Conservation (phyloP, 2,329 filamentous ascomycete genomes). For the Microdochium bolleyi region DNA sequence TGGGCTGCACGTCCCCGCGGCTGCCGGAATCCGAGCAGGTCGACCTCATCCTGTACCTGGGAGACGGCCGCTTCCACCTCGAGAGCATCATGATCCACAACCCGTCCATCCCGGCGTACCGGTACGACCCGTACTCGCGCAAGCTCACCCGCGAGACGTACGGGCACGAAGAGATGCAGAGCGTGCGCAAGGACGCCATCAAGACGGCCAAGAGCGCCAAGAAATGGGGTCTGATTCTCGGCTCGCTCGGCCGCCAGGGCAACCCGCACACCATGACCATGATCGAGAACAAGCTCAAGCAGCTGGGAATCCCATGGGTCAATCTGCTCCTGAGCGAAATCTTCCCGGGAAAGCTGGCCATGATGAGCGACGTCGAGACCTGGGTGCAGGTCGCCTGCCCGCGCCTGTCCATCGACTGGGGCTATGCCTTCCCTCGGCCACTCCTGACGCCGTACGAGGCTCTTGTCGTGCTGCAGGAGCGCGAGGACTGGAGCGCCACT, state of each 20-base stretch:
- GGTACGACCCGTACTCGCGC: slow-evolving; percentile 93
- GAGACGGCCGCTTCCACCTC: slow-evolving; percentile 50
- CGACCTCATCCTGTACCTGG: slow-evolving; percentile 41
- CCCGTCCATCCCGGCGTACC: slow-evolving; percentile 79
- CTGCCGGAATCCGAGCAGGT: slow-evolving; percentile 51
- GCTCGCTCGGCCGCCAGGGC: slow-evolving; percentile 85
- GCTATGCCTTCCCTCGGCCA: slow-evolving; percentile 86
- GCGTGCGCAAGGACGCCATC: slow-evolving; percentile 71
- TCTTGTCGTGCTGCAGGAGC: slow-evolving; percentile 75
- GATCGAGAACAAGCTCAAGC: slow-evolving; percentile 70
- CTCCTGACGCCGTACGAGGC: slow-evolving; percentile 93
- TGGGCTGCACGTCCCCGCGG: slow-evolving; percentile 90
- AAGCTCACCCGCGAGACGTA: slow-evolving; percentile 88
- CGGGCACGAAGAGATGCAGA: slow-evolving; percentile 84
- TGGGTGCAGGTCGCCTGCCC: slow-evolving; percentile 99
- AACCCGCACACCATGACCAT: slow-evolving; percentile 87
- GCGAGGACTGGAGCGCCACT: slow-evolving; percentile 61
- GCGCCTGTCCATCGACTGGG: slow-evolving; percentile 97
- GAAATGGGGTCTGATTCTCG: slow-evolving; percentile 94
- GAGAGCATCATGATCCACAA: slow-evolving; percentile 99
- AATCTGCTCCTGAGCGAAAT: slow-evolving; percentile 90
- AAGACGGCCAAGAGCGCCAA: slow-evolving; percentile 63
- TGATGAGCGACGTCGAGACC: slow-evolving; percentile 91
- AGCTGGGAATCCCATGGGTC: slow-evolving; percentile 69
- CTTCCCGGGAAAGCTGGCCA: slow-evolving; percentile 87